A percentile compares a stretch with the other conserved stretches of the same genome.
Evolutionary conservation across 371 early-diverging fungal genomes (phyloP).

Genomic region (Mucor circinelloides): DNA sequence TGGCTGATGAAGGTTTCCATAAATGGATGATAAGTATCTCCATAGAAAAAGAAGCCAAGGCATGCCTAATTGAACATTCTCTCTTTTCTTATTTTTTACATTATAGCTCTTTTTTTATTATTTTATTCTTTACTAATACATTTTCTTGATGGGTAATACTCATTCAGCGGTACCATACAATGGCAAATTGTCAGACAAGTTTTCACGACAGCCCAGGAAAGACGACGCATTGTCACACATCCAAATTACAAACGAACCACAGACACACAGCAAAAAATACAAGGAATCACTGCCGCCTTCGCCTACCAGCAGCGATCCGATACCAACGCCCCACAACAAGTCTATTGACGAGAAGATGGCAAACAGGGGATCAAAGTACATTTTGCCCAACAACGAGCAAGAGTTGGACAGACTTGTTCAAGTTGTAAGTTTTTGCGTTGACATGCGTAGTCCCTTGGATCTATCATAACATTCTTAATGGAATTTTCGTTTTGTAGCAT

Average conservation of each 20-base stretch:
- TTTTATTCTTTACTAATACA: background rate
- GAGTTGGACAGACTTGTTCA: slow-evolving; percentile 41
- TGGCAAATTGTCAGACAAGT: background rate
- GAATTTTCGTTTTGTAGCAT: slow-evolving; percentile 28
- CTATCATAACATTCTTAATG: background rate
- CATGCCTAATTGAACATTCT: background rate
- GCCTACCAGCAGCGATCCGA: background rate
- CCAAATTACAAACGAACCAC: background rate
- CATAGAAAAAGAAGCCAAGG: background rate
- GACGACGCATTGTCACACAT: background rate
- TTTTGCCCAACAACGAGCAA: slow-evolving; percentile 34
- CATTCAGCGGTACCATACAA: background rate
- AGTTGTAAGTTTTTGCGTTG: slow-evolving; percentile 24
- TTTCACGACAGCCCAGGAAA: background rate
- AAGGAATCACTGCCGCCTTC: slow-evolving; percentile 7
- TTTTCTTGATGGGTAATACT: slow-evolving; percentile 5
- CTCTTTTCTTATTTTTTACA: background rate
- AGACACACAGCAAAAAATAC: background rate
- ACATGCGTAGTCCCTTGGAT: background rate
- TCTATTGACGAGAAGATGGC: background rate
- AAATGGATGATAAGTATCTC: background rate
- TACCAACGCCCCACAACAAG: background rate
- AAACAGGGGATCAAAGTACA: slow-evolving; percentile 25
- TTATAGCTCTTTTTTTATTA: background rate
- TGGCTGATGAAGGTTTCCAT: background rate